Evolutionary conservation across 768 basidiomycete genomes (phyloP), one percentile per base, ranked within the genome.

Genomic region (Royoungia palumana): DNA sequence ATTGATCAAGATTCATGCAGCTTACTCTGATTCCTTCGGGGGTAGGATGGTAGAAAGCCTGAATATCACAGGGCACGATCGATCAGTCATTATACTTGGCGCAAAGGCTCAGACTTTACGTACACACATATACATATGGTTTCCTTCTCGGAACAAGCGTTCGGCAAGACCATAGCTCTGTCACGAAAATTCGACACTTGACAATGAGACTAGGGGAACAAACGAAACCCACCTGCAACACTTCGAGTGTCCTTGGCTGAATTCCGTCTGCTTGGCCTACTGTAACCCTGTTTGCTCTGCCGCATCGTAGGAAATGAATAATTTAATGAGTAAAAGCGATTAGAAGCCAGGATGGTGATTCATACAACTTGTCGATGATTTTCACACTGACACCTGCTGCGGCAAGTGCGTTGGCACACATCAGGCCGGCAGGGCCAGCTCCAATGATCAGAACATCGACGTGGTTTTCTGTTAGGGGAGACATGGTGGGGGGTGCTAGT

Each of bases 101-200:
- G n/a, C n/a, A n/a, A n/a, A n/a, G n/a, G 8, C 24, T 25, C 24
- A 8, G 24, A 39, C 5, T 13, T 34, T 2, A 70, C 80, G 50
- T 63, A 88, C 87, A 44, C 79, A 80, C 67, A 79, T 76, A 50
- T 87, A 79, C 75, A 89, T 74, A 40, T 86, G 83, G 50, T 80
- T 81, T 6, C 80, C 86, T 56, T 87, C 78, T 36, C 66, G 72
- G 21, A 89, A 49, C 21, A 90, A 60, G 5, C 78, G 74, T 16
- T 88, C 82, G 0, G 78, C 83, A 6, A 90, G 74, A 5, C 87
- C 88, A 66, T 90, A 89, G 53, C 85, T 90, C 87, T 89, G 11
- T 35, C 44, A 10, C 7, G 20, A 4, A 19, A 7, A 28, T 34
- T 45, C 6, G 2, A 46, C 9, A 22, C 3, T 7, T 11, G 20